Evolutionary conservation across 805 yeast species (phyloP), one percentile per base, ranked within the genome.

Genomic region (Candida gorgasii): DNA sequence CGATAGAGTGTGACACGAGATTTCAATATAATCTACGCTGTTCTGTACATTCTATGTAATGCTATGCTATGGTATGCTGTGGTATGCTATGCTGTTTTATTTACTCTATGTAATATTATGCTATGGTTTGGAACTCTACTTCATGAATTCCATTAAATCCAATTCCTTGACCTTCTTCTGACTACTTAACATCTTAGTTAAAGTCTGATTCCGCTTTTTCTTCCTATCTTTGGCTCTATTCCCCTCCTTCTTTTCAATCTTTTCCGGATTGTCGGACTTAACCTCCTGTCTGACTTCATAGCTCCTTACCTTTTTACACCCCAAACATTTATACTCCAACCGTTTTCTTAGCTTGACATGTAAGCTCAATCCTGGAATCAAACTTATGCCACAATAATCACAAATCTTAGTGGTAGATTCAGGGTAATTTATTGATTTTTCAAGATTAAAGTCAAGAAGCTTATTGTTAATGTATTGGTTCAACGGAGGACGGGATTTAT

Each of bases 131-230:
- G 29, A 26, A 26, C 14, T 14, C 7, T 28, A 28, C 17, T 28
- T 64, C 76, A 78, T 69, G 49, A 78, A 77, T 42, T 75, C 79
- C 62, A 73, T 74, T 28, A 80, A 58, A 50, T 73, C 72, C 19
- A 79, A 58, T 0, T 75, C 52, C 17, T 57, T 59, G 51, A 40
- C 57, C 58, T 45, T 61, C 45, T 69, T 71, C 55, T 62, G 61
- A 34, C 8, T 28, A 28, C 8, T 36, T 16, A 26, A 16, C 39
- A 24, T 36, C 16, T 36, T 36, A 16, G 14, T 26, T 27, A 79
- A 55, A 46, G 72, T 66, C 44, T 66, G 73, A 52, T 63, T 63
- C 54, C 73, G 61, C 58, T 74, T 76, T 53, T 75, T 77, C 13
- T 72, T 42, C 20, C 30, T 29, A n/a, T 26, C 63, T 35, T 76